Base-by-base conservation (phyloP, 2,329 filamentous ascomycete genomes). In the Hypoxylon sp. region DNA sequence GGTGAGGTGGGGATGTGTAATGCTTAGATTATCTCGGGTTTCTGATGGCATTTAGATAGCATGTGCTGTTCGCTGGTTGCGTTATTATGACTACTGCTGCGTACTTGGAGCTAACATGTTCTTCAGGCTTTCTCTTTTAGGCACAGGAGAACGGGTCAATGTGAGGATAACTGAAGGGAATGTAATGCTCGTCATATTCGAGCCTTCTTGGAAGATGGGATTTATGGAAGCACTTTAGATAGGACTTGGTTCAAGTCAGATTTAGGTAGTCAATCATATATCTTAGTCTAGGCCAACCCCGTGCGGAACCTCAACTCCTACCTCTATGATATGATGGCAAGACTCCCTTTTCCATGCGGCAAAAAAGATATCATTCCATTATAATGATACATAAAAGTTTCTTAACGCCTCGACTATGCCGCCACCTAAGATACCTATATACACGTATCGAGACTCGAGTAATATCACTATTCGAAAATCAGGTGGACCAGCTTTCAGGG, bases 401-500 rank as follows among this genome's bases (percentile, higher is more conserved):
- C 50, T 55, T 17, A 51, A 60, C 57, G 53, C 57, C 60, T 17
- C 23, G 31, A 45, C 31, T 46, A 17, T 40, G 33, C 37, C 41
- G 23, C n/a, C 23, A 17, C 13, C 24, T 40, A 21, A n/a, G 11
- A 48, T 49, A n/a, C n/a, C n/a, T n/a, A n/a, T n/a, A 60, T 53
- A 55, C 53, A 57, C 50, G 23, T 37, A 43, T 37, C 17, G 17
- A 48, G 21, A 17, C 21, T 48, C 20, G 40, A n/a, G 38, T 9
- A 11, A 45, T 52, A 21, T 43, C 33, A 58, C 49, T 18, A 27
- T 33, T 18, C 2, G 15, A 18, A 9, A 26, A 26, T 13, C 20
- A 21, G n/a, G 2, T 8, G 7, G 26, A 29, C 3, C 13, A 27
- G 27, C 24, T 33, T 53, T 75, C 72, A 89, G 66, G 87, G 85